Percentiles rank a stretch among this genome's conserved stretches.
Evolutionary conservation across 2,329 filamentous ascomycete species (phyloP).

Genomic region (Chaetomium sp.): DNA sequence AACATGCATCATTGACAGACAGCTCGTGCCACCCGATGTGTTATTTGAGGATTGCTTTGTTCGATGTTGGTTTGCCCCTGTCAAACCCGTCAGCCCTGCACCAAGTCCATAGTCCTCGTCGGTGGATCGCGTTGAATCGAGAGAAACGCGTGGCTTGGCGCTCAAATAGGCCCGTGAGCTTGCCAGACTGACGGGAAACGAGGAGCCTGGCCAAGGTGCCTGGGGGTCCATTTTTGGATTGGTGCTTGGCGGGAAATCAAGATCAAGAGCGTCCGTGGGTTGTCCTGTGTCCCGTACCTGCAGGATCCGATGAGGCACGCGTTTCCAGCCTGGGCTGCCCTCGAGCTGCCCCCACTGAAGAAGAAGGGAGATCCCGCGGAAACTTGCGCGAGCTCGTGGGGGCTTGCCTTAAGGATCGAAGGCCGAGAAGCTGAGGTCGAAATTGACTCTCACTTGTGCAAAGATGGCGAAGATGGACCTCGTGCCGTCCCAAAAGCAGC

Average conservation of each 20-base stretch:
- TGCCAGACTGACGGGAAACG: neutral
- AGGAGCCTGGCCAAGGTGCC: neutral
- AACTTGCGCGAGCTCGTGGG: neutral
- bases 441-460: neutral
- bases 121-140: neutral
- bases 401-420: neutral
- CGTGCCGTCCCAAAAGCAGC: neutral
- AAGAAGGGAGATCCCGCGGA: neutral
- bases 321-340: neutral
- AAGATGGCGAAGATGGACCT: constrained; percentile 2
- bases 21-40: neutral
- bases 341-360: neutral
- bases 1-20: constrained; percentile 8
- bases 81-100: no score
- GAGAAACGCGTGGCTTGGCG: neutral
- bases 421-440: neutral
- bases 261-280: neutral
- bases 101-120: no score
- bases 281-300: neutral
- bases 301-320: constrained; percentile 1
- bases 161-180: neutral
- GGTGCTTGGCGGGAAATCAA: neutral
- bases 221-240: neutral
- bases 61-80: no score
- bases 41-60: neutral